Base-by-base conservation (phyloP, 2,329 filamentous ascomycete genomes). In the Cephalotrichum gorgonifer region DNA sequence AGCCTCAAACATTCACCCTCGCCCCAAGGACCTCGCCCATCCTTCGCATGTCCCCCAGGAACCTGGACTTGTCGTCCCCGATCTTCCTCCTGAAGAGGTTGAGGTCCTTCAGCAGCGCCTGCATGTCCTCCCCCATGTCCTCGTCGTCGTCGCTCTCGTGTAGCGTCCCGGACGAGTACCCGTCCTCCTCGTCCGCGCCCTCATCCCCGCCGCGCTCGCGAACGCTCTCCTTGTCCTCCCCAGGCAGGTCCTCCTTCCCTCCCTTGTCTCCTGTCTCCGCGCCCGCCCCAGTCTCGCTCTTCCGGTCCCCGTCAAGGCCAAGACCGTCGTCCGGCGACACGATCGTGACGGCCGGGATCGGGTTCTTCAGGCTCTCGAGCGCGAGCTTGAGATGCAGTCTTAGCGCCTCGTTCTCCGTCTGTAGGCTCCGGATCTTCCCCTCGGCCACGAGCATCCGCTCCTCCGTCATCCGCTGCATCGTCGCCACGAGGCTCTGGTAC, bases 381-480 rank as follows among this genome's bases (percentile, higher is more conserved):
- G 89, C 91, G 47, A 98, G 78, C 58, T 87, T 88, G 46, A 98
- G 72, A 66, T 98, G 93, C 52, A 93, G 74, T 53, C 89, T 78
- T 58, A 97, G 68, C 0, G 90, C 86, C 60, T 96, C 91, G 54
- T 95, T 96, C 70, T 98, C 81, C 2, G 86, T 90, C 64, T 86
- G 85, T 48, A 98, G 70, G 54, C 85, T 88, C 56, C 88, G 83
- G 62, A 98, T 95, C 75, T 95, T 96, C 70, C 86, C 88, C 62
- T 97, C 91, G 27, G 86, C 84, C 14, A 97, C 86, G 64, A 94
- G 85, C 52, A 85, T 81, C 54, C 84, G 85, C 69, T 98, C 93
- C 64, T 97, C 90, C 90, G 96, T 96, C 65, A 95, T 79, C 52
- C 90, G 83, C 65, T 97, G 89, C 85, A 98, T 89, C 50, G 85